Base-by-base conservation (phyloP, 2,329 filamentous ascomycete species). In the Penicillium sp. region DNA sequence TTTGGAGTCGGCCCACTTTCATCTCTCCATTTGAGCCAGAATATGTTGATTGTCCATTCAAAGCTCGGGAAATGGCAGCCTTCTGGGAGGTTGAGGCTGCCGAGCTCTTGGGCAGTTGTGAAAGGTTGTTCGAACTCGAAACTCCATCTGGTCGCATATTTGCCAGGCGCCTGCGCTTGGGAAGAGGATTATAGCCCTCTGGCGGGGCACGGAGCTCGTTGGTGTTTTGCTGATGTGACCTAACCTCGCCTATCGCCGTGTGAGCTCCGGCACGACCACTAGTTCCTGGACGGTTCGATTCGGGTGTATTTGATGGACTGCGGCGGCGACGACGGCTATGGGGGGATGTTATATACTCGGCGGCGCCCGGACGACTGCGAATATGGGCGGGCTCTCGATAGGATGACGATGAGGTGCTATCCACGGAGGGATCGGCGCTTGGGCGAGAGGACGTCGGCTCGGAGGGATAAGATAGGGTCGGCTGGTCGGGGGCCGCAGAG, bases 401-500 rank as follows among this genome's bases (percentile, higher is more conserved):
- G 57, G 57, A 62, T 60, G 69, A 69, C 63, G 68, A 66, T 56
- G 63, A 68, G 67, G 68, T 68, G 65, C 53, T 66, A 62, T 69
- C 66, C 52, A 64, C 68, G 45, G 70, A 64, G 58, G 64, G 68
- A 63, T 55, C 56, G 61, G 56, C 45, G 60, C 62, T 64, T 62
- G 60, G 64, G 23, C 63, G 68, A 63, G 67, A 81, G 72, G 82
- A 74, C 78, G 84, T 73, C 77, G 78, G 76, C 73, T 79, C 76
- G 71, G 82, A 77, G 78, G 80, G 77, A 69, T 80, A 84, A 83
- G 85, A 83, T 76, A 81, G 83, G 80, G 84, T 78, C 84, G 86
- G 85, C 83, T 84, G 79, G 88, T 88, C 89, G 86, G 89, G 81
- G 82, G 84, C 82, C 86, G 84, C 82, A 84, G 84, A 85, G 84